These are phyloP conservation scores for Chytriomyces sp. DNA, from an alignment of 192 early-diverging fungal species.

Conservation along the genomic window DNA sequence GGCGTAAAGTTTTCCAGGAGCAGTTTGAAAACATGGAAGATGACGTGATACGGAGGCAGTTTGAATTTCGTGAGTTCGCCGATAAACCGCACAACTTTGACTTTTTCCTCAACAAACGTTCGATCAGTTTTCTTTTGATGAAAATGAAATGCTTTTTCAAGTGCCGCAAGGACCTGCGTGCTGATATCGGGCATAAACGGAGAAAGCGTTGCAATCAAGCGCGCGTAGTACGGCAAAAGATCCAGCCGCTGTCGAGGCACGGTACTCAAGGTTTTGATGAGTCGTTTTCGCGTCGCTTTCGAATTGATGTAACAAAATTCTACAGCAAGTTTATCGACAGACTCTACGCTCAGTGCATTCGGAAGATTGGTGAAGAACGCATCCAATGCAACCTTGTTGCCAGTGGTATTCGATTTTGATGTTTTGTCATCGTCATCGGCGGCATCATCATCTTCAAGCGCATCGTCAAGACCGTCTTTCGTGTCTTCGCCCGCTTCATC, in stretches of 20 bases:
- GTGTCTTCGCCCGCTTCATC: slow-evolving; percentile 27
- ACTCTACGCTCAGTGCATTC: slow-evolving; percentile 75
- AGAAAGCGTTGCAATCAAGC: slow-evolving; percentile 85
- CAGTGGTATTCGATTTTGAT: slow-evolving; percentile 48
- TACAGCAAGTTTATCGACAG: slow-evolving; percentile 87
- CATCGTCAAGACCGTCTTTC: slow-evolving; percentile 24
- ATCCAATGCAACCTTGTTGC: slow-evolving; percentile 51
- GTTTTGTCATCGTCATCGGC: slow-evolving; percentile 43
- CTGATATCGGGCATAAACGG: slow-evolving; percentile 89
- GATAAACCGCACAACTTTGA: slow-evolving; percentile 79
- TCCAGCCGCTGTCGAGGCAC: slow-evolving; percentile 84
- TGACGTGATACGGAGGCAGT: slow-evolving; percentile 77
- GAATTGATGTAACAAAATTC: slow-evolving; percentile 93
- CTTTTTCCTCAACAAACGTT: slow-evolving; percentile 73
- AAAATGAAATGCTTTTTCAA: slow-evolving; percentile 75
- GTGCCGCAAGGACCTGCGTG: slow-evolving; percentile 67
- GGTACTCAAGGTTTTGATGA: slow-evolving; percentile 76
- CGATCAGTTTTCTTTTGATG: slow-evolving; percentile 74
- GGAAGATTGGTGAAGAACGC: slow-evolving; percentile 76
- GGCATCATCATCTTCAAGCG: slow-evolving; percentile 1
- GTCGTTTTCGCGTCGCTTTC: slow-evolving; percentile 73
- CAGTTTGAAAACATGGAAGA: slow-evolving; percentile 84
- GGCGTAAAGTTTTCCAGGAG: slow-evolving; percentile 84
- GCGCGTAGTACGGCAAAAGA: slow-evolving; percentile 87
- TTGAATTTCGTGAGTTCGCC: slow-evolving; percentile 94